Evolutionary conservation across 78 protist genomes (phyloP).

Genomic region (Protostelium mycophagum): DNA sequence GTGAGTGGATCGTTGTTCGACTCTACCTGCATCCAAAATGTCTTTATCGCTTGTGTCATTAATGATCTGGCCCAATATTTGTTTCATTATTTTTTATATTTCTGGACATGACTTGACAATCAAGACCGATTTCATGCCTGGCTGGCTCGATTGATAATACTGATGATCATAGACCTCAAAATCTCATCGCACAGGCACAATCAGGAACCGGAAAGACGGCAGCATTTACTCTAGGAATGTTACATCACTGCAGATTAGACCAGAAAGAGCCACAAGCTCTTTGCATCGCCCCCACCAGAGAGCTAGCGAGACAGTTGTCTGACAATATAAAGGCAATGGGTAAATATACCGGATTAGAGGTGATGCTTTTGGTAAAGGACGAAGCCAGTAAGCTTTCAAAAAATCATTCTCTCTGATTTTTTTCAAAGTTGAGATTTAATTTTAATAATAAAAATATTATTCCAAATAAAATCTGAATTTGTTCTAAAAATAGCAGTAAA

Average conservation of each 20-base stretch:
- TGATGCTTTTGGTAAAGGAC: slow-evolving; percentile 19
- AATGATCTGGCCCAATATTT: background rate
- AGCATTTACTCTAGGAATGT: slow-evolving; percentile 77
- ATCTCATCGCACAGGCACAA: slow-evolving; percentile 88
- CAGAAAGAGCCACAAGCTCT: slow-evolving; percentile 40
- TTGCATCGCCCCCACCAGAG: slow-evolving; percentile 64
- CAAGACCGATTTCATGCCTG: too few relatives aligned
- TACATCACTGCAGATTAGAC: slow-evolving; percentile 39
- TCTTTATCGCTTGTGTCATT: background rate
- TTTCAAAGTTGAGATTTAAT: background rate
- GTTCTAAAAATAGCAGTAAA: too few relatives aligned
- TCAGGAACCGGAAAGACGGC: slow-evolving; percentile 96
- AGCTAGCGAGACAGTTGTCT: slow-evolving; percentile 51
- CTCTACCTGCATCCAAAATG: background rate
- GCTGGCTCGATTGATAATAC: background rate
- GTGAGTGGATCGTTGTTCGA: background rate
- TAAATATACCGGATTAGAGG: slow-evolving; percentile 20
- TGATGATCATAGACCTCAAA: background rate
- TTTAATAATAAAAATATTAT: background rate
- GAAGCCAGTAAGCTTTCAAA: background rate
- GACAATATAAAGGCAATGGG: slow-evolving; percentile 28
- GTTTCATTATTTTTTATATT: background rate
- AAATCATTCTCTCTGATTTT: background rate
- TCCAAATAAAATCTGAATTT: too few relatives aligned
- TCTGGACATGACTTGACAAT: too few relatives aligned